Base-by-base conservation (phyloP, 2,329 filamentous ascomycete genomes). In the Ascochyta viciae-villosae region DNA sequence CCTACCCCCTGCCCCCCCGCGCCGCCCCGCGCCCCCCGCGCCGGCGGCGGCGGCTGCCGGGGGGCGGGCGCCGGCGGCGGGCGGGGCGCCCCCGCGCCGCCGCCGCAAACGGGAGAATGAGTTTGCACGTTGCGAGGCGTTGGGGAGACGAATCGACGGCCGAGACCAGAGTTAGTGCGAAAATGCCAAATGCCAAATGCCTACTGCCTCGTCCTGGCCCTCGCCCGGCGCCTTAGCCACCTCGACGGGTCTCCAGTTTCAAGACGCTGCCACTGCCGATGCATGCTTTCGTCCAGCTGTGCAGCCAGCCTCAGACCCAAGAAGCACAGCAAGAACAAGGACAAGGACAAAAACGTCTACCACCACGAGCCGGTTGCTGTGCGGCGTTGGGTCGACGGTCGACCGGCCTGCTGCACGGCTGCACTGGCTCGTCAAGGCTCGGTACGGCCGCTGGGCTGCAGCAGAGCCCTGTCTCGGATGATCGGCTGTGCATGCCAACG, bases 91-190 rank as follows among this genome's bases (percentile, higher is more conserved):
- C n/a, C n/a, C n/a, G n/a, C n/a, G n/a, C n/a, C n/a, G n/a, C n/a
- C n/a, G n/a, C 46, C 38, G 29, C 29, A 50, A 50, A 56, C 44
- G 47, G 43, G 48, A 56, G 53, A 44, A 49, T 54, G 51, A 56
- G 53, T 56, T 48, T 51, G 53, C 53, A 51, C 46, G 52, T 50
- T 50, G 52, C 39, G 51, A 43, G 51, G 51, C 51, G 51, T 45
- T 45, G 52, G 51, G 52, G 46, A 50, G 50, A 49, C 39, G 50
- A 42, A 43, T 50, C 50, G 51, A 47, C 26, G 40, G 53, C 45
- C 53, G 46, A 46, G 53, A 33, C 53, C 31, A 33, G 33, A 29
- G 16, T 44, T 47, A 56, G 53, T 56, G 47, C 37, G 53, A 46
- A 34, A 22, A 22, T 12, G 42, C 45, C 52, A 45, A 54, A 44